These are phyloP conservation scores for Eutrema heterophyllum DNA, from an alignment of 345 rosid genomes.

Conservation along the genomic window DNA sequence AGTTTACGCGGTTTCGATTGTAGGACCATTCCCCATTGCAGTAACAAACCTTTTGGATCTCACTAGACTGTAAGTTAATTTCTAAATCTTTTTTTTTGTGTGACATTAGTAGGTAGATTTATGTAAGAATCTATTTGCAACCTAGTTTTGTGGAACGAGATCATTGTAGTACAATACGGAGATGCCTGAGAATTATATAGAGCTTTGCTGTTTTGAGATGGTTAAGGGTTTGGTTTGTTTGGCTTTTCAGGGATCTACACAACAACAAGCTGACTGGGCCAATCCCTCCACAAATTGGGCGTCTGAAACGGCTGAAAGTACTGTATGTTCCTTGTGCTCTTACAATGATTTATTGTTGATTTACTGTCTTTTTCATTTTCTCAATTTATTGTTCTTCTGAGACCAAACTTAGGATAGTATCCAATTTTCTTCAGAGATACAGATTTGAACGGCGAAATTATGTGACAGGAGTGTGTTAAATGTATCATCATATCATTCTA, in stretches of 20 bases:
- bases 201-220: not conserved
- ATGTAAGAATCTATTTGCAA: not conserved
- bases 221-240: not conserved
- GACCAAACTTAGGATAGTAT: not conserved
- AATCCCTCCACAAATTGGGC: slow-evolving; percentile 92
- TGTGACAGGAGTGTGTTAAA: not conserved
- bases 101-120: not conserved
- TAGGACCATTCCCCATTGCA: slow-evolving; percentile 95
- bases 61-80: slow-evolving; percentile 67
- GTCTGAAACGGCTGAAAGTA: slow-evolving; percentile 73
- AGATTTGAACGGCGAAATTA: not conserved
- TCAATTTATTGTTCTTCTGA: not conserved
- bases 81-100: not conserved
- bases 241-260: slow-evolving; percentile 74
- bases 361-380: not conserved
- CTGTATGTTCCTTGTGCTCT: slow-evolving; percentile 46
- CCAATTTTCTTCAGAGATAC: not conserved
- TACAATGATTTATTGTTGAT: not conserved
- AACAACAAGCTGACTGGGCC: slow-evolving; percentile 96
- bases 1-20: slow-evolving; percentile 93
- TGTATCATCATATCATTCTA: not conserved
- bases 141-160: not conserved
- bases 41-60: slow-evolving; percentile 93
- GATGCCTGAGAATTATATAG: not conserved
- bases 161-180: not conserved